These are phyloP conservation scores for Excoecaria agallocha DNA, from an alignment of 345 rosid species.

Conservation along the genomic window DNA sequence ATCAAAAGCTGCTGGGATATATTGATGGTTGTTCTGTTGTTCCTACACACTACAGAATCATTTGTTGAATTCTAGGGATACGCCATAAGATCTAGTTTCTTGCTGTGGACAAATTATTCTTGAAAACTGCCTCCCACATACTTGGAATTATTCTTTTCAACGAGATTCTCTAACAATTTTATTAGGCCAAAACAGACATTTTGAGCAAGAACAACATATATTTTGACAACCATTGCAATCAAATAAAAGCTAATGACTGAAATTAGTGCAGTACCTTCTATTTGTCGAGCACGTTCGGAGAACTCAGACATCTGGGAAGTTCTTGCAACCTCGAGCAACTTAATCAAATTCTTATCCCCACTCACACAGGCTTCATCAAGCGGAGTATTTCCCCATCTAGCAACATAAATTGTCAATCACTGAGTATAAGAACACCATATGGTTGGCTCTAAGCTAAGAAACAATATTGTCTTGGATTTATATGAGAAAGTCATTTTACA, in stretches of 20 bases:
- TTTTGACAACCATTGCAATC: not conserved
- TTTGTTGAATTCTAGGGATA: too few relatives aligned
- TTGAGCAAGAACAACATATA: constrained; percentile 1
- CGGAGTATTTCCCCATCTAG: constrained; percentile 86
- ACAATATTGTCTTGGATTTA: not conserved
- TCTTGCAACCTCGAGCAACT: constrained; percentile 56
- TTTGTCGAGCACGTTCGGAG: constrained; percentile 23
- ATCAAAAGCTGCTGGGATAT: too few relatives aligned
- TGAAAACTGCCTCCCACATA: too few relatives aligned
- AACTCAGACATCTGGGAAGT: constrained; percentile 44
- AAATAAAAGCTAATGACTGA: not conserved
- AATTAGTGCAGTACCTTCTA: constrained; percentile 23
- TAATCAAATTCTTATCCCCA: constrained; percentile 58
- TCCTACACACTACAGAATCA: too few relatives aligned
- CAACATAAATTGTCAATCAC: not conserved
- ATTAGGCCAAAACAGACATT: too few relatives aligned
- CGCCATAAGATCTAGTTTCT: too few relatives aligned
- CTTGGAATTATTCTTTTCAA: too few relatives aligned
- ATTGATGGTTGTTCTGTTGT: too few relatives aligned
- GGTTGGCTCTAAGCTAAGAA: not conserved
- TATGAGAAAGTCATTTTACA: not conserved
- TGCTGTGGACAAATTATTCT: too few relatives aligned
- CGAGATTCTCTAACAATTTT: too few relatives aligned
- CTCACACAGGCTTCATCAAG: constrained; percentile 54
- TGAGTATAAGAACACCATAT: not conserved